Percentiles rank a stretch among this genome's conserved stretches.
These are phyloP conservation scores for Thalassiosira oceanica DNA, from an alignment of 352 stramenopile genomes.

Conservation along the genomic window DNA sequence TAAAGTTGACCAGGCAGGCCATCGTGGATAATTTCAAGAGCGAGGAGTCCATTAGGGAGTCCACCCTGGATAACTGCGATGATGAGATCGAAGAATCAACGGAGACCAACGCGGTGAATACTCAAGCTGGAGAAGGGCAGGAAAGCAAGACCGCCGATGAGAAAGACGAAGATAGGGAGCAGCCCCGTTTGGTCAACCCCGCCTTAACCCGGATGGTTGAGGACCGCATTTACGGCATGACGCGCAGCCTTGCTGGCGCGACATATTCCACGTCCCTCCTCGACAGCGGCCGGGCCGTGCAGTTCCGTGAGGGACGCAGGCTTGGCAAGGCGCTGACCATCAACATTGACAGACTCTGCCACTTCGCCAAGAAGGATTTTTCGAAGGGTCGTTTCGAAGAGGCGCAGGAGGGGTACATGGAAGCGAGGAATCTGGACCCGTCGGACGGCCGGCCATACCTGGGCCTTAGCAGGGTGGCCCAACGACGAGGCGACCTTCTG, in stretches of 20 bases:
- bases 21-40: constrained; percentile 24
- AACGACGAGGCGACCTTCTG: constrained; percentile 69
- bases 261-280: constrained; percentile 73
- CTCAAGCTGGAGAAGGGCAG: no score
- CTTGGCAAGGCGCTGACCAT: constrained; percentile 67
- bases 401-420: constrained; percentile 59
- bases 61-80: no score
- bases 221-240: constrained; percentile 71
- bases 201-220: constrained; percentile 71
- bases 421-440: constrained; percentile 64
- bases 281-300: constrained; percentile 54
- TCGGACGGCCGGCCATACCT: constrained; percentile 75
- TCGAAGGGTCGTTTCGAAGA: constrained; percentile 57
- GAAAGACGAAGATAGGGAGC: constrained; percentile 1
- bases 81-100: no score
- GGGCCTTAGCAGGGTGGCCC: constrained; percentile 66
- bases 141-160: no score
- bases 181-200: constrained; percentile 42
- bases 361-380: constrained; percentile 76
- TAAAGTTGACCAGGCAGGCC: constrained; percentile 5
- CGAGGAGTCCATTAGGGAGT: no score
- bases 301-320: constrained; percentile 73
- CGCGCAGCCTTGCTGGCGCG: constrained; percentile 32
- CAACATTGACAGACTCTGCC: constrained; percentile 68
- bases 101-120: no score